phyloP scores from a whole-genome alignment of 768 basidiomycete species.

The Tylopilus felleus region DNA sequence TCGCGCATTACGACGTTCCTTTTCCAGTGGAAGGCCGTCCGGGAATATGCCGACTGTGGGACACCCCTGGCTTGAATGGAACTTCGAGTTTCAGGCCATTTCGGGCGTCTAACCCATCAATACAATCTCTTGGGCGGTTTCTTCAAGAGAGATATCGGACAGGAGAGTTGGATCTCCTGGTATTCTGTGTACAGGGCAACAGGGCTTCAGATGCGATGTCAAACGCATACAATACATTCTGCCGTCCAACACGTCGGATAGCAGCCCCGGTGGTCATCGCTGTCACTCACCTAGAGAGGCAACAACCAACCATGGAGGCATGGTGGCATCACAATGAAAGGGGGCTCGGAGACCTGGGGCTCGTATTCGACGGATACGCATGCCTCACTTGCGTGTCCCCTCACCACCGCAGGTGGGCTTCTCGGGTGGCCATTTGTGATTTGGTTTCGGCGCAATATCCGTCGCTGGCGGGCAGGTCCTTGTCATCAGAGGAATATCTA shows the following conservation, averaged over 20 bases:
- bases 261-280: conserved; percentile 36
- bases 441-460: conserved; percentile 12
- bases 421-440: conserved; percentile 13
- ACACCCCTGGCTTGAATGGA: conserved; percentile 30
- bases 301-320: conserved; percentile 28
- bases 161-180: conserved; percentile 22
- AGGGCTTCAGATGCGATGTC: conserved; percentile 16
- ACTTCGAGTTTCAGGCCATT: neutral
- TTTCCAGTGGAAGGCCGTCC: conserved; percentile 14
- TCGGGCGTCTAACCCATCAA: conserved; percentile 5
- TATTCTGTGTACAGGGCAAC: conserved; percentile 21
- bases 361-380: conserved; percentile 30
- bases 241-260: conserved; percentile 30
- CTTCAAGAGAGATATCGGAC: conserved; percentile 27
- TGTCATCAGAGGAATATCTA: conserved; percentile 9
- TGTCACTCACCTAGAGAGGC: conserved; percentile 37
- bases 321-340: conserved; percentile 32
- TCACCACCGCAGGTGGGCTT: conserved; percentile 16
- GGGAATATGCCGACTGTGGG: conserved; percentile 29
- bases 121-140: conserved; percentile 15
- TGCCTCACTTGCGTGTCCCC: conserved; percentile 24
- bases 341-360: conserved; percentile 11
- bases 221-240: conserved; percentile 22
- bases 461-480: neutral
- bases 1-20: conserved; percentile 20